Evolutionary conservation across 495 filamentous ascomycete genomes (phyloP).

Genomic region (Neurospora africana): DNA sequence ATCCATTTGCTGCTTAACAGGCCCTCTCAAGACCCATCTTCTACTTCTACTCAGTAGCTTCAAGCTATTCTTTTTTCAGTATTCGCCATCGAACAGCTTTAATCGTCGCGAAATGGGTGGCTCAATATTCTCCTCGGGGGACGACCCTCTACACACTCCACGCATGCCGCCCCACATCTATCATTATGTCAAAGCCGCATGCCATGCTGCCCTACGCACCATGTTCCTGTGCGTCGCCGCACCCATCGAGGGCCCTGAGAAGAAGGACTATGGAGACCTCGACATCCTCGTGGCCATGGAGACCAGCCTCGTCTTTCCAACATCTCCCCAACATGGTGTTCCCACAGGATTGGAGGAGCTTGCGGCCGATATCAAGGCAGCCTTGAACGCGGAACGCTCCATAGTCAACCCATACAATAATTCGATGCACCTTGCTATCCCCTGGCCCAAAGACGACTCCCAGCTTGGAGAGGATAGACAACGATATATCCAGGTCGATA

Average conservation of each 20-base stretch:
- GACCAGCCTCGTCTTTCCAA: conserved; percentile 14
- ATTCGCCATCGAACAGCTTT: neutral
- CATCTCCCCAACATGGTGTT: neutral
- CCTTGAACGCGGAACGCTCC: conserved; percentile 20
- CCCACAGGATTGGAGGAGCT: conserved; percentile 3
- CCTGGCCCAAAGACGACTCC: conserved; percentile 28
- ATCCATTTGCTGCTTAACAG: neutral
- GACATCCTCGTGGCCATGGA: conserved; percentile 46
- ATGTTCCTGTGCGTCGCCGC: conserved; percentile 37
- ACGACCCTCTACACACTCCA: conserved; percentile 39
- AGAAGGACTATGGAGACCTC: conserved; percentile 47
- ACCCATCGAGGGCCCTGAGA: conserved; percentile 46
- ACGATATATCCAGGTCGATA: conserved; percentile 52
- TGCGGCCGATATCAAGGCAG: conserved; percentile 10
- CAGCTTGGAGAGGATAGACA: conserved; percentile 4
- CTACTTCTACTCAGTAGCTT: neutral
- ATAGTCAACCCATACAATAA: conserved; percentile 17
- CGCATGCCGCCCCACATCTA: conserved; percentile 47
- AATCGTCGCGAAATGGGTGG: conserved; percentile 42
- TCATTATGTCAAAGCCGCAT: conserved; percentile 25
- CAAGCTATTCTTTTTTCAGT: neutral
- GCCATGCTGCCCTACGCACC: conserved; percentile 28
- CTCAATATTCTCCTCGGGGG: conserved; percentile 37
- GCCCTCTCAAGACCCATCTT: neutral
- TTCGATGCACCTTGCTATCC: conserved; percentile 37